phyloP scores from a whole-genome alignment of 352 stramenopile species.

The Plasmopara viticola region DNA sequence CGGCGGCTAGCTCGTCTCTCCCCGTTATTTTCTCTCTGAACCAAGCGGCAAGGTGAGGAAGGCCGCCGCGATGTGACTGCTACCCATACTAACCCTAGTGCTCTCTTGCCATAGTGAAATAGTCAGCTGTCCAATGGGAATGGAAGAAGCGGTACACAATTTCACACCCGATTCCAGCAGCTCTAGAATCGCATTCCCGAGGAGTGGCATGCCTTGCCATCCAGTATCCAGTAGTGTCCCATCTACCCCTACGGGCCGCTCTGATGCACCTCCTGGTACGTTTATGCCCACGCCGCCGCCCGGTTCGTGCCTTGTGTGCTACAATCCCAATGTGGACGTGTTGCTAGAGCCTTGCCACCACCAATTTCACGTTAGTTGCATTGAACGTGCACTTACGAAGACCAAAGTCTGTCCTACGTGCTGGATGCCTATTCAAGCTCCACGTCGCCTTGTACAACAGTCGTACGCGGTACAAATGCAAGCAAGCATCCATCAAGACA shows the following conservation, averaged over 20 bases:
- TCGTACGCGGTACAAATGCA: slow-evolving; percentile 17
- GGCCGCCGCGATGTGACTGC: neutral
- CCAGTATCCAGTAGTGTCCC: neutral
- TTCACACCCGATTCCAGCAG: slow-evolving; percentile 9
- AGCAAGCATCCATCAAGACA: neutral
- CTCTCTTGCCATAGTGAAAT: neutral
- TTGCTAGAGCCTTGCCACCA: slow-evolving; percentile 63
- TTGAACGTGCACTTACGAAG: slow-evolving; percentile 65
- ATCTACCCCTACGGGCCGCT: neutral
- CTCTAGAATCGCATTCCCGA: slow-evolving; percentile 23
- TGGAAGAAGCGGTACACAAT: slow-evolving; percentile 28
- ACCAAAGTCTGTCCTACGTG: slow-evolving; percentile 74
- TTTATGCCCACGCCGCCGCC: slow-evolving; percentile 13
- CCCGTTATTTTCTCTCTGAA: slow-evolving; percentile 30
- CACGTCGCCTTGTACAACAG: slow-evolving; percentile 36
- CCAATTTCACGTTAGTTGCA: slow-evolving; percentile 73
- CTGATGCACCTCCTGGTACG: slow-evolving; percentile 3
- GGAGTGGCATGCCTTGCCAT: slow-evolving; percentile 16
- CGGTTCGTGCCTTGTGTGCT: slow-evolving; percentile 34
- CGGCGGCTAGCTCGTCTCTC: slow-evolving; percentile 22
- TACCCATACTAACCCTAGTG: neutral
- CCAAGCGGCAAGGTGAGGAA: neutral
- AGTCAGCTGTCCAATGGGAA: slow-evolving; percentile 22
- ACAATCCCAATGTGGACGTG: slow-evolving; percentile 33
- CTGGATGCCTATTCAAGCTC: slow-evolving; percentile 61